phyloP scores from a whole-genome alignment of 2,329 filamentous ascomycete genomes.

The Fusarium foetens region DNA sequence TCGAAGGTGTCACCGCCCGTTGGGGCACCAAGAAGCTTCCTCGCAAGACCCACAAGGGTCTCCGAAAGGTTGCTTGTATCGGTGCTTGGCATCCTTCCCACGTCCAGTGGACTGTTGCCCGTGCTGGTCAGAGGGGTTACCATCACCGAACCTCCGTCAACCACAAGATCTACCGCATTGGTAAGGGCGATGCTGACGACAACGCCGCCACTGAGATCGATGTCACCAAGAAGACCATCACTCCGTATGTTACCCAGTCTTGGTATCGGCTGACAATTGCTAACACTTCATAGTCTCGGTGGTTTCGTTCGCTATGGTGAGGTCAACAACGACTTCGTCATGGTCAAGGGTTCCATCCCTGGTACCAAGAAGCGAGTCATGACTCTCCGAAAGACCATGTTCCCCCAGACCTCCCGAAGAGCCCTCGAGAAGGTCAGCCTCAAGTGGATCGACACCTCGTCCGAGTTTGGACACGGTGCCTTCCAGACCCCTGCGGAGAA shows the following conservation, averaged over 20 bases:
- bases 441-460: slow-evolving; percentile 99
- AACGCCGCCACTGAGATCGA: slow-evolving; percentile 96
- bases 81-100: slow-evolving; percentile 99
- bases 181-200: slow-evolving; percentile 88
- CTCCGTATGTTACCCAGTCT: slow-evolving; percentile 78
- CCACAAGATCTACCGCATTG: slow-evolving; percentile 99
- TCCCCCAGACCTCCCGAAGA: slow-evolving; percentile 93
- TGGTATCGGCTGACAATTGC: slow-evolving; percentile 18
- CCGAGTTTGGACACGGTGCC: slow-evolving; percentile 99
- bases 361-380: slow-evolving; percentile 99
- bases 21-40: slow-evolving; percentile 99
- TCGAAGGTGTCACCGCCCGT: slow-evolving; percentile 94
- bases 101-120: slow-evolving; percentile 99
- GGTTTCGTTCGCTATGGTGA: slow-evolving; percentile 99
- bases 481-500: slow-evolving; percentile 99
- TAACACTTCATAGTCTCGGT: slow-evolving; percentile 77
- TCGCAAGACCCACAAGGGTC: slow-evolving; percentile 99
- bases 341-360: slow-evolving; percentile 97
- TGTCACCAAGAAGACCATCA: slow-evolving; percentile 99
- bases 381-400: slow-evolving; percentile 99
- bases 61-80: slow-evolving; percentile 99
- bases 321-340: slow-evolving; percentile 98
- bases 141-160: slow-evolving; percentile 99
- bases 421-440: slow-evolving; percentile 99
- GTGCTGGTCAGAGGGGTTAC: slow-evolving; percentile 99